Base-by-base conservation (phyloP, 768 basidiomycete species). In the Termitomyces sp. region DNA sequence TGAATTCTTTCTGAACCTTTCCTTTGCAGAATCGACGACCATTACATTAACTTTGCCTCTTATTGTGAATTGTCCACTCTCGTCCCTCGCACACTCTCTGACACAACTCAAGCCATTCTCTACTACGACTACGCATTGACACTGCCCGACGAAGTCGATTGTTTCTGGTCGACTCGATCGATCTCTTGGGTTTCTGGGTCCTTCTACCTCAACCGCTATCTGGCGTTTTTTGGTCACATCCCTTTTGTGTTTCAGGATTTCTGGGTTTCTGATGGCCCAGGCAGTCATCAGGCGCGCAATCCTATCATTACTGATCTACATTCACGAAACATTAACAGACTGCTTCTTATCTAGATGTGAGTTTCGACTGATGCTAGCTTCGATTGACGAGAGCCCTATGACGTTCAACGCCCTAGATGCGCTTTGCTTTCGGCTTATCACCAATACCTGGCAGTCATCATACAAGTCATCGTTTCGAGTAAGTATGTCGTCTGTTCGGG, bases 91-190 rank as follows among this genome's bases (percentile, higher is more conserved):
- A 20, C 20, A 12, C 9, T 9, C 41, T 20, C 20, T 44, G 43
- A 44, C 10, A 20, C 10, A 20, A 43, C 9, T 44, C 1, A 32
- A 79, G 78, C 67, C 4, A 69, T 78, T 58, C 71, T 79, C 9
- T 74, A 79, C 43, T 83, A 82, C 53, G 83, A 85, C 64, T 82
- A 79, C 57, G 26, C 74, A 12, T 68, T 84, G 51, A 85, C 83
- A 0, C 58, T 85, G 0, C 56, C 66, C 2, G 60, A 63, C 10
- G 83, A 85, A 66, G 64, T 78, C 28, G 69, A 73, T 20, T 70
- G 74, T 7, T 81, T 78, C 66, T 85, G 83, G 82, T 63, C 50
- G 9, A 61, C 67, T 48, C 59, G 61, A 7, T 67, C 63, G 6
- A 30, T 74, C 5, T 73, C 71, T 20, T 74, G 71, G 71, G 71